Evolutionary conservation across 2,329 filamentous ascomycete genomes (phyloP), one percentile per base, ranked within the genome.

Genomic region (Capronia epimyces): DNA sequence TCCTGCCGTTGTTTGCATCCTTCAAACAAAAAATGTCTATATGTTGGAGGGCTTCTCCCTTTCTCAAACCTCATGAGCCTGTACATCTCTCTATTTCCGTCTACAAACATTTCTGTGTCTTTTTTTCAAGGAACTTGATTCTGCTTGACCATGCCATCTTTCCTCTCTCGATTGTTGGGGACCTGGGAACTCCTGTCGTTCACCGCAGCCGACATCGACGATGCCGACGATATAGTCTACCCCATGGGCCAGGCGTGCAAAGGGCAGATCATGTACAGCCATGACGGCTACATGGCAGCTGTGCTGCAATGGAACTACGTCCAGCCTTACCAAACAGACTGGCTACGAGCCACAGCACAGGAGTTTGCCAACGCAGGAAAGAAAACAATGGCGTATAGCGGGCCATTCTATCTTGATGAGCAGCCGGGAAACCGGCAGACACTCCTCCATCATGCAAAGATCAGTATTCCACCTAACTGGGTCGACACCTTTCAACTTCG

Each of bases 251-350:
- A 52, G 18, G 20, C 52, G 1, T 49, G 49, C 43, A 58, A 53
- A 24, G 55, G 52, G 10, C 53, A 53, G 16, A 55, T 58, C 46
- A 55, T 56, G 16, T 58, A 58, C 37, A 55, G 41, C 34, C 13
- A 43, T 1, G 52, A 55, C 21, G 52, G 55, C 5, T 58, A 55
- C 44, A 55, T 58, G 55, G 37, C 52, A 36, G 49, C 50, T 15
- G 20, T 58, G 43, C 41, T 56, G 15, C 49, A 55, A 25, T 46
- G 37, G 20, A 43, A 25, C 9, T 46, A 53, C 24, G 34, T 56
- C 20, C 21, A 53, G 47, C 32, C 47, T 27, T 51, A 39, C 43
- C 21, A 49, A 16, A 22, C 21, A 10, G 46, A 46, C 41, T 44
- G 46, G 43, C 34, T 22, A n/a, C 15, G 43, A 7, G 49, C 41